Percentiles rank a stretch among this genome's conserved stretches.
These are phyloP conservation scores for Plenodomus biglobosus DNA, from an alignment of 2,329 filamentous ascomycete genomes.

Conservation along the genomic window DNA sequence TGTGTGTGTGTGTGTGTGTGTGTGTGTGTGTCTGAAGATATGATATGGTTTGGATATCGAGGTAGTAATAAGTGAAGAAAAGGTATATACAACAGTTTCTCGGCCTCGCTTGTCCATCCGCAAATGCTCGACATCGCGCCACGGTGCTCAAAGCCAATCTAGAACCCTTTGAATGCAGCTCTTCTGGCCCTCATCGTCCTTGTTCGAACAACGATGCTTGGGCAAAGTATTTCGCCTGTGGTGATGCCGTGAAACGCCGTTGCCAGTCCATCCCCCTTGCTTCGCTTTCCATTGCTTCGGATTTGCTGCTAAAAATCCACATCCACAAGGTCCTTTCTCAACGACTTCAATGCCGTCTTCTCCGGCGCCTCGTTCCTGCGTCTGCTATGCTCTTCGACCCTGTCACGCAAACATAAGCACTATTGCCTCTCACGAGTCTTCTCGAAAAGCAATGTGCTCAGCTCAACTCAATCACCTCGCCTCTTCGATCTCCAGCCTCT, in stretches of 20 bases:
- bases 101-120: too few species aligned
- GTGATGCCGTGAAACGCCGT: not conserved
- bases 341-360: not conserved
- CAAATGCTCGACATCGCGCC: too few species aligned
- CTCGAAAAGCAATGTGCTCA: conserved; percentile 2
- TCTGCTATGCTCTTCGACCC: not conserved
- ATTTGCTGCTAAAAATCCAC: not conserved
- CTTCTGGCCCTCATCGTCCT: conserved; percentile 5
- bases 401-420: not conserved
- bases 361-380: too few species aligned
- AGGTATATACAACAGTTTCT: too few species aligned
- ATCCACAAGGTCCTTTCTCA: not conserved
- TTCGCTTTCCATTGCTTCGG: not conserved
- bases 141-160: conserved; percentile 11
- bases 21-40: too few species aligned
- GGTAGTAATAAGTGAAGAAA: too few species aligned
- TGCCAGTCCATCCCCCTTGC: not conserved
- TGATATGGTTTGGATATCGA: too few species aligned
- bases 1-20: too few species aligned
- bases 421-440: not conserved
- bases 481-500: conserved; percentile 27
- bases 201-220: not conserved
- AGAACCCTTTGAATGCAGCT: conserved; percentile 10
- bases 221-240: not conserved
- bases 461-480: conserved; percentile 29